Percentiles rank a stretch among this genome's conserved stretches.
phyloP scores from a whole-genome alignment of 1,139 yeast species.

The Sugiyamaella xylanicola region DNA sequence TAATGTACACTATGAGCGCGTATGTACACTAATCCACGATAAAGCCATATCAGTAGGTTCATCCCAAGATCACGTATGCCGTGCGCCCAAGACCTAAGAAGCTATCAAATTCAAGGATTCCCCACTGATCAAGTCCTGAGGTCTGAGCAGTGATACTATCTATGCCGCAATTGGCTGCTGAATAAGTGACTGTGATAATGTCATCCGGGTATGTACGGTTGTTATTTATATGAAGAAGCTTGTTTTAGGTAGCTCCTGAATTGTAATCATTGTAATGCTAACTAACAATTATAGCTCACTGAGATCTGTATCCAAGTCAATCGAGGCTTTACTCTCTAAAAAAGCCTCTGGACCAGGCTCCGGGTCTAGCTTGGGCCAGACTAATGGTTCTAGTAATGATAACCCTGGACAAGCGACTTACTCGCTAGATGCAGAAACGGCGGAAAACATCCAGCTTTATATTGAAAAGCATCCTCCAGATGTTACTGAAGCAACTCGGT shows the following conservation, averaged over 20 bases:
- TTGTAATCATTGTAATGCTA: background rate
- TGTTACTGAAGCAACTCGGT: conserved; percentile 41
- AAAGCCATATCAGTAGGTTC: no score
- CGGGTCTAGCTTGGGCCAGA: background rate
- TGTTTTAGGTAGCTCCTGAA: no score
- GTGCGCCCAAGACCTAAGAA: no score
- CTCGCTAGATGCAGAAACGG: conserved; percentile 21
- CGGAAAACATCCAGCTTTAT: conserved; percentile 34
- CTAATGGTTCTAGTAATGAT: background rate
- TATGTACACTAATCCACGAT: no score
- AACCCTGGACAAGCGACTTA: background rate
- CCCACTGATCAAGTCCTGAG: no score
- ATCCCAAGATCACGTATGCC: no score
- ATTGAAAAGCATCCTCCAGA: conserved; percentile 49
- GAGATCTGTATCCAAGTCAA: conserved; percentile 28
- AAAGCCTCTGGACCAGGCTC: background rate
- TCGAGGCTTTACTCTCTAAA: conserved; percentile 27
- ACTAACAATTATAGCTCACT: conserved; percentile 26
- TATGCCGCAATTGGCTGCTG: background rate
- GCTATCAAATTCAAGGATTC: no score
- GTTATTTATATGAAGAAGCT: background rate
- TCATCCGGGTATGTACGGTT: conserved; percentile 14
- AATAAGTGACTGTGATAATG: conserved; percentile 2
- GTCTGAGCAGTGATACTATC: no score
- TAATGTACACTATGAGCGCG: no score